Evolutionary conservation across 768 basidiomycete species (phyloP).

Genomic region (Mycena rosella): DNA sequence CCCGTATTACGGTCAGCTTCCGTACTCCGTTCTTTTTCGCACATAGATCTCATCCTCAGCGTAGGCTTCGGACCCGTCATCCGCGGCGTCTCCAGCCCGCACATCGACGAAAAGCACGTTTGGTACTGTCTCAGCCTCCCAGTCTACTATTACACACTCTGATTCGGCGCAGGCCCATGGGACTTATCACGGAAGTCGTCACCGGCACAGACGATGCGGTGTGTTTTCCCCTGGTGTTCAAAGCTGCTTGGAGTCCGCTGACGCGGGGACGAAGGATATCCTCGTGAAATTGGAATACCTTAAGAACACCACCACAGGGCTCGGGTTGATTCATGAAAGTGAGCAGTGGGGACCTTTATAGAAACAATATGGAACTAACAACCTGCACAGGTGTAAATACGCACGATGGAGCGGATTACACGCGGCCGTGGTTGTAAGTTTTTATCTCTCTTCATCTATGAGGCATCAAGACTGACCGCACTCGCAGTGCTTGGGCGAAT

Average conservation of each 20-base stretch:
- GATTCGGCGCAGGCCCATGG: slow-evolving; percentile 32
- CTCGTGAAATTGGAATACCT: slow-evolving; percentile 32
- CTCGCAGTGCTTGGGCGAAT: slow-evolving; percentile 34
- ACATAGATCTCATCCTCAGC: too few relatives aligned
- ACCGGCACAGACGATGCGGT: slow-evolving; percentile 28
- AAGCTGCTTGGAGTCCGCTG: too few relatives aligned
- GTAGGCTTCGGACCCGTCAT: slow-evolving; percentile 32
- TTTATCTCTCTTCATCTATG: too few relatives aligned
- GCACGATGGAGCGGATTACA: slow-evolving; percentile 25
- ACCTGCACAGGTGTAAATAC: slow-evolving; percentile 18
- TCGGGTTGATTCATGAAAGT: slow-evolving; percentile 36
- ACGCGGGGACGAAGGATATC: slow-evolving; percentile 20
- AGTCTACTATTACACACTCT: too few relatives aligned
- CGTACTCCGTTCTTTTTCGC: not conserved
- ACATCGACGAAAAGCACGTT: slow-evolving; percentile 35
- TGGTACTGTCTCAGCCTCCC: slow-evolving; percentile 10
- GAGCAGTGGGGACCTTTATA: too few relatives aligned
- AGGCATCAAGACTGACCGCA: not conserved
- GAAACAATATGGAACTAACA: too few relatives aligned
- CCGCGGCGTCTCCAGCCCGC: slow-evolving; percentile 32
- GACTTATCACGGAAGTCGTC: slow-evolving; percentile 32
- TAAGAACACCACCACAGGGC: slow-evolving; percentile 34
- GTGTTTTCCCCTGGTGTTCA: too few relatives aligned
- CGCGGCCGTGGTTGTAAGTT: slow-evolving; percentile 36
- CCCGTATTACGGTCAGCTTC: slow-evolving; percentile 28